These are phyloP conservation scores for Irpex lacteus DNA, from an alignment of 1,284 basidiomycete genomes.

Conservation along the genomic window DNA sequence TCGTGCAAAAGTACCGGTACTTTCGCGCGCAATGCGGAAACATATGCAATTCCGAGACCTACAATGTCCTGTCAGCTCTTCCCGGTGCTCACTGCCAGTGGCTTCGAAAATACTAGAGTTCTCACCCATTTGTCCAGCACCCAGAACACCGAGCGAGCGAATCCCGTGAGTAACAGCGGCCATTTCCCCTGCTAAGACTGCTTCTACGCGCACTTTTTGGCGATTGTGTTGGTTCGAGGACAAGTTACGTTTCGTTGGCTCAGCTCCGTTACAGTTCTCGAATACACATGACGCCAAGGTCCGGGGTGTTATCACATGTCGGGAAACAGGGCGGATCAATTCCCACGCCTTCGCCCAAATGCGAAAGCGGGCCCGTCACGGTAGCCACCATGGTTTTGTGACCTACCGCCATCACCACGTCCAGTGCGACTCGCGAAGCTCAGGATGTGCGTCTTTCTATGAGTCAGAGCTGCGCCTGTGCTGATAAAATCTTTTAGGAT, in stretches of 20 bases:
- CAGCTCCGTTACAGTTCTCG: not conserved
- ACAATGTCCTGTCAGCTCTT: not conserved
- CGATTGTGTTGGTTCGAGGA: not conserved
- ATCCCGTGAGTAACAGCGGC: slow-evolving; percentile 68
- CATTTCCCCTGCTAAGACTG: not conserved
- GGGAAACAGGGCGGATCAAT: not conserved
- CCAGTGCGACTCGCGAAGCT: not conserved
- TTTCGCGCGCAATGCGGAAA: slow-evolving; percentile 77
- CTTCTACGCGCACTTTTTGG: not conserved
- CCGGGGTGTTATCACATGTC: not conserved
- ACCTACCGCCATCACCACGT: not conserved
- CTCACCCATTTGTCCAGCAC: slow-evolving; percentile 82
- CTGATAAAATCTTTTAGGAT: too few species aligned
- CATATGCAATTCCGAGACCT: slow-evolving; percentile 82
- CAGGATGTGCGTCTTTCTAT: too few species aligned
- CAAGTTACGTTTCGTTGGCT: not conserved
- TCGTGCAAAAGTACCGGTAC: slow-evolving; percentile 78
- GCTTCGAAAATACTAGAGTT: not conserved
- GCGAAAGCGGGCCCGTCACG: not conserved
- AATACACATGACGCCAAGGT: not conserved
- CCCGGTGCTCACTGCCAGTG: not conserved
- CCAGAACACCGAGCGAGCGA: slow-evolving; percentile 66
- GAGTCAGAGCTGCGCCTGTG: too few species aligned
- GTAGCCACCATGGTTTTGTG: not conserved
- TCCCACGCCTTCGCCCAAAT: not conserved